Evolutionary conservation across 495 filamentous ascomycete species (phyloP), one percentile per base, ranked within the genome.

Genomic region (Lichina pygmaea): DNA sequence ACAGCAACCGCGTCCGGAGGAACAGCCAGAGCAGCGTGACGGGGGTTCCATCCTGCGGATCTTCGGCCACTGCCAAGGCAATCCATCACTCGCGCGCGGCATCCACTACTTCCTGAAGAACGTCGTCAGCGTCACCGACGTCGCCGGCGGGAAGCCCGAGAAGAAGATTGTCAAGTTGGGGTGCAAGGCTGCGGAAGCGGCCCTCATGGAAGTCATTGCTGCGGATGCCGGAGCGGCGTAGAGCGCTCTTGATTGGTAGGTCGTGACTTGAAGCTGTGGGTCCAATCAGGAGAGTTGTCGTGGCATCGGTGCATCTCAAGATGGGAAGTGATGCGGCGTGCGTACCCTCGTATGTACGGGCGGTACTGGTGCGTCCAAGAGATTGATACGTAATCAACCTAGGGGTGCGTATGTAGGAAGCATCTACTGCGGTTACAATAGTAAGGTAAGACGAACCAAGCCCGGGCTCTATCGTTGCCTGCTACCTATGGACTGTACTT

Each of bases 51-150:
- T 86, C n/a, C 56, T 71, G 49, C 68, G 71, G 24, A 62, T 82
- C n/a, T 80, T 89, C 54, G 51, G 66, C 37, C 70, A 66, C 10
- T 66, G 65, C 1, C 66, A 66, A 34, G 72, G 72, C 13, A 66
- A 65, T 7, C 69, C 74, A 1, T 66, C 75, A 41, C 62, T 92
- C 44, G 72, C 70, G 0, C 69, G 67, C 49, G 78, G 81, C 3
- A 51, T 93, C 47, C 77, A 77, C 40, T 85, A 72, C 54, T 91
- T 94, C 55, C 47, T 93, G 30, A 71, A 68, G 53, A 86, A 77
- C 57, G 70, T 78, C 17, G 72, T 93, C 6, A 65, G 72, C 17
- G 81, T 75, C 53, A 77, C 75, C 0, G 76, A 86, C 52, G 63
- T 93, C 52, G 71, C 73, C 8, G 65, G 64, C 33, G 65, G 60